phyloP scores from a whole-genome alignment of 768 basidiomycete genomes.

The Pleurotus ostreatus region DNA sequence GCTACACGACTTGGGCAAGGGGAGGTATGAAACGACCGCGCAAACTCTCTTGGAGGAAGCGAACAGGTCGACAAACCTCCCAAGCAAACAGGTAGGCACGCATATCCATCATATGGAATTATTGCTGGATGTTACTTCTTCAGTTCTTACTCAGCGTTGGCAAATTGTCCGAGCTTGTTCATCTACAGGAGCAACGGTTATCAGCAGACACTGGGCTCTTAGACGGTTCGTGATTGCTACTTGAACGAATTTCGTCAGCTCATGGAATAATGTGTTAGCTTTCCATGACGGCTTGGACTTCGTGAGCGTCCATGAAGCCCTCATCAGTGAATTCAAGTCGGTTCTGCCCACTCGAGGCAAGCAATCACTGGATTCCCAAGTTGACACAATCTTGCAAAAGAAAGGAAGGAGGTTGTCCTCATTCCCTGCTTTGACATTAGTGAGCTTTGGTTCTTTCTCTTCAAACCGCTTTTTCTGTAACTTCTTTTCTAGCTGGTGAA shows the following conservation, averaged over 20 bases:
- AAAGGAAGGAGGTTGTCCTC: constrained; percentile 47
- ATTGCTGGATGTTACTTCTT: background rate
- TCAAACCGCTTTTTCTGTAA: background rate
- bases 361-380: constrained; percentile 64
- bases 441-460: constrained; percentile 22
- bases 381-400: constrained; percentile 54
- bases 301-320: constrained; percentile 73
- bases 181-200: constrained; percentile 58
- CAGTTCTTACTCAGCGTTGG: constrained; percentile 91
- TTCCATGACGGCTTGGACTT: constrained; percentile 89
- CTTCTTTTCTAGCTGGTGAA: constrained; percentile 55
- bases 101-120: background rate
- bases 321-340: constrained; percentile 59
- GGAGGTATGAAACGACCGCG: constrained; percentile 62
- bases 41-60: constrained; percentile 61
- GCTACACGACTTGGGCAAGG: constrained; percentile 81
- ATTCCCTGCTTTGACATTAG: constrained; percentile 49
- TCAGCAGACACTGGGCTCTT: constrained; percentile 46
- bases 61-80: constrained; percentile 49
- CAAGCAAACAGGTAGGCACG: constrained; percentile 69
- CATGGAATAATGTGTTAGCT: constrained; percentile 34
- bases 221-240: constrained; percentile 40
- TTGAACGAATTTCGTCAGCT: constrained; percentile 2
- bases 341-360: constrained; percentile 46
- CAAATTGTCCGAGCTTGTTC: constrained; percentile 79